Evolutionary conservation across 306 rosid species (phyloP).

Genomic region (Vigna angularis): DNA sequence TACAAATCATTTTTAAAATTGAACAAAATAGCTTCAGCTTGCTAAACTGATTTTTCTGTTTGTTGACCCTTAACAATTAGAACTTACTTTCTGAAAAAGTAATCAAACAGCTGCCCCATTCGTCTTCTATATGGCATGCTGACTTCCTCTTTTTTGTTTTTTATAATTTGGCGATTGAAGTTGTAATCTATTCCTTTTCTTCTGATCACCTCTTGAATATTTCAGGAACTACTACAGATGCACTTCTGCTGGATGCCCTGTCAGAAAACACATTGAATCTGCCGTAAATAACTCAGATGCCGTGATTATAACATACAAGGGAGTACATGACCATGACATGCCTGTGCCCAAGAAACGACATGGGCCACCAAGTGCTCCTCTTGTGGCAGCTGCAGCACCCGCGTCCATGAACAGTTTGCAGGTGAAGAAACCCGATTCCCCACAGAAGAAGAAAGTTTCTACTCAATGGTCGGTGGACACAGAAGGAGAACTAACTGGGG

Average conservation of each 20-base stretch:
- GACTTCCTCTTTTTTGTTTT: neutral
- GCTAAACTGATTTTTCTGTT: neutral
- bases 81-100: neutral
- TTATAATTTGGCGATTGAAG: conserved; percentile 24
- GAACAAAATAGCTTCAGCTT: neutral
- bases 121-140: neutral
- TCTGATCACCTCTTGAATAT: conserved; percentile 40
- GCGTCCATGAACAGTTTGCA: conserved; percentile 69
- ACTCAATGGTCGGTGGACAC: conserved; percentile 90
- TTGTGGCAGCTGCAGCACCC: conserved; percentile 83
- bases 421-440: conserved; percentile 50
- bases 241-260: conserved; percentile 99
- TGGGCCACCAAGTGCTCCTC: conserved; percentile 85
- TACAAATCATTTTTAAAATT: neutral
- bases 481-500: conserved; percentile 91
- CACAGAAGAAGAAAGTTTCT: conserved; percentile 50
- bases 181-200: conserved; percentile 24
- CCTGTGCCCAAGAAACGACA: conserved; percentile 97
- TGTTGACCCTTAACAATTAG: neutral
- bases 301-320: conserved; percentile 88
- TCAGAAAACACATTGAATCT: conserved; percentile 88
- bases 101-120: neutral
- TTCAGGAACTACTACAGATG: conserved; percentile 98
- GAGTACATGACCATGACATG: conserved; percentile 90
- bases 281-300: conserved; percentile 75